Conservation (phyloP, 2,329 filamentous ascomycete genomes). For the Colletotrichum sp. region DNA sequence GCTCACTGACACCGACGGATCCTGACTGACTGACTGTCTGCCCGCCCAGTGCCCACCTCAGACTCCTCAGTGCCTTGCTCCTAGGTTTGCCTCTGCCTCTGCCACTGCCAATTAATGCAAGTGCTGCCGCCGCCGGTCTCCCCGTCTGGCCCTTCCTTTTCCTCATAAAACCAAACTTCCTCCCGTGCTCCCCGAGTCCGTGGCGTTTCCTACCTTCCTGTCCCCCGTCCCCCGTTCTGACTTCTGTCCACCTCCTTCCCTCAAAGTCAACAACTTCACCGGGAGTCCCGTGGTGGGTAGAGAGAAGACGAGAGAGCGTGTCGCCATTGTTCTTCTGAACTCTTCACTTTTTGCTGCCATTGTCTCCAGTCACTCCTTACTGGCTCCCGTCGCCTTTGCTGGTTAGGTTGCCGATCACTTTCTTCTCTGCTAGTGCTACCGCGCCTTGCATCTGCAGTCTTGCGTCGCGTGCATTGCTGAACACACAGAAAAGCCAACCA, state of each 20-base stretch:
- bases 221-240: constrained; percentile 22
- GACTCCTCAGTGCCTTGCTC: background rate
- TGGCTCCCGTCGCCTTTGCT: constrained; percentile 22
- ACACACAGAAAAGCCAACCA: background rate
- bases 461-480: constrained; percentile 17
- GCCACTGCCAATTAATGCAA: background rate
- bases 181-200: constrained; percentile 11
- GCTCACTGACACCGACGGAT: background rate
- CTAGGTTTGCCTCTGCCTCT: background rate
- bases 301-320: constrained; percentile 18
- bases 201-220: constrained; percentile 1
- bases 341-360: constrained; percentile 20
- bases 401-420: background rate
- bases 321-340: constrained; percentile 24
- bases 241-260: constrained; percentile 4
- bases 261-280: constrained; percentile 4
- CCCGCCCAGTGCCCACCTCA: background rate
- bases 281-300: constrained; percentile 12
- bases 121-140: background rate
- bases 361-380: constrained; percentile 46
- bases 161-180: constrained; percentile 16
- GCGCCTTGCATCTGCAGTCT: constrained; percentile 1
- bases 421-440: background rate
- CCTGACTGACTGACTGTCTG: background rate
- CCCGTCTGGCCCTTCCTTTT: constrained; percentile 13